phyloP scores from a whole-genome alignment of 441 rosid genomes.

The Biscutella auriculata region DNA sequence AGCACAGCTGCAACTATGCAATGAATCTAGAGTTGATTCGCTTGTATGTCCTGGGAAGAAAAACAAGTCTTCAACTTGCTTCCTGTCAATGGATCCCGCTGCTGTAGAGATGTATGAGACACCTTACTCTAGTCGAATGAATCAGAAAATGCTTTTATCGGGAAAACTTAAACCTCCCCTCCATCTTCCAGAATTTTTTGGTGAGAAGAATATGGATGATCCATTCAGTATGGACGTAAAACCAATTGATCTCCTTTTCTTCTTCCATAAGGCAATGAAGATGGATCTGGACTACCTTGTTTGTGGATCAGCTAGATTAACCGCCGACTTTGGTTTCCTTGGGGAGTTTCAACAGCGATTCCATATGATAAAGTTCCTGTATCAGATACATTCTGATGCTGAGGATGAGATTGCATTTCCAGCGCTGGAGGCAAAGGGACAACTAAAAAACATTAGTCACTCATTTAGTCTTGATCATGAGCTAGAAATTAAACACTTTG shows the following conservation, averaged over 20 bases:
- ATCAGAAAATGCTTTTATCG: slow-evolving; percentile 33
- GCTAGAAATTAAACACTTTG: slow-evolving; percentile 41
- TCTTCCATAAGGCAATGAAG: slow-evolving; percentile 78
- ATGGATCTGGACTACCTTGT: slow-evolving; percentile 68
- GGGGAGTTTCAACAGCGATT: slow-evolving; percentile 48
- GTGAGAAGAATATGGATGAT: slow-evolving; percentile 26
- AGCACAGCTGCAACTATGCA: slow-evolving; percentile 4
- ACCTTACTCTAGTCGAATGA: slow-evolving; percentile 42
- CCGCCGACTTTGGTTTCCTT: slow-evolving; percentile 38
- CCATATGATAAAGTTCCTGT: slow-evolving; percentile 38
- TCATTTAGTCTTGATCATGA: slow-evolving; percentile 71
- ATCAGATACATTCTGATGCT: slow-evolving; percentile 58
- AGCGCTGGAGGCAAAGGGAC: slow-evolving; percentile 63
- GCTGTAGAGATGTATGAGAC: slow-evolving; percentile 20
- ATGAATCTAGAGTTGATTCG: slow-evolving; percentile 2
- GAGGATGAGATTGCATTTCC: slow-evolving; percentile 91
- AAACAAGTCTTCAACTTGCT: slow-evolving; percentile 18
- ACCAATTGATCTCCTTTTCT: slow-evolving; percentile 69
- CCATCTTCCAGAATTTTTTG: slow-evolving; percentile 24
- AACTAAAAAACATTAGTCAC: slow-evolving; percentile 45
- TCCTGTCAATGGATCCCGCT: slow-evolving; percentile 16
- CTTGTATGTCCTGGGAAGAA: slow-evolving; percentile 18
- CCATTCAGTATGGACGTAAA: slow-evolving; percentile 26
- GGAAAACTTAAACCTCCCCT: slow-evolving; percentile 18
- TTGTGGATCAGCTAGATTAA: slow-evolving; percentile 41